Percentiles rank a stretch among this genome's conserved stretches.
Evolutionary conservation across 2,329 filamentous ascomycete genomes (phyloP).

Genomic region (Penicillium sp.): DNA sequence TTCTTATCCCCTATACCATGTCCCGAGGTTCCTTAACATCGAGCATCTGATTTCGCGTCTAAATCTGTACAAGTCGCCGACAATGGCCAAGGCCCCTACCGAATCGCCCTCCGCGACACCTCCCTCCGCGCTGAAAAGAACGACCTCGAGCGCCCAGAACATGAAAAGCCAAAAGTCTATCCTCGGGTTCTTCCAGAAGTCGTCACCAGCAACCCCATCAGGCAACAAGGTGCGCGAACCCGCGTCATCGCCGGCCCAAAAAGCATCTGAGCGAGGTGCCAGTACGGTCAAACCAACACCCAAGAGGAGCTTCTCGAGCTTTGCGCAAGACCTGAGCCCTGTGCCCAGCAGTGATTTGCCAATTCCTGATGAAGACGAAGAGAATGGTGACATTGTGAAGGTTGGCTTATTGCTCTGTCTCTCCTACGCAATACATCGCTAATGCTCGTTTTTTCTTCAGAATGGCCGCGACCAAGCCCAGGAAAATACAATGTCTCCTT

Average conservation of each 20-base stretch:
- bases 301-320: constrained; percentile 40
- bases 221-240: constrained; percentile 30
- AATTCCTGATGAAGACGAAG: constrained; percentile 65
- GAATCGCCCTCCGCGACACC: constrained; percentile 40
- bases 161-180: constrained; percentile 69
- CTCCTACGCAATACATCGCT: not conserved
- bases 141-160: constrained; percentile 42
- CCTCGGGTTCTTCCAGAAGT: constrained; percentile 72
- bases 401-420: constrained; percentile 26
- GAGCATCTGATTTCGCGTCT: not conserved
- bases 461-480: constrained; percentile 42
- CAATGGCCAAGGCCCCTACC: constrained; percentile 40
- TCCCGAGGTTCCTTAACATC: not conserved
- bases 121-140: constrained; percentile 39
- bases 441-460: constrained; percentile 32
- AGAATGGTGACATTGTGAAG: constrained; percentile 34
- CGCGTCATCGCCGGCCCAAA: constrained; percentile 37
- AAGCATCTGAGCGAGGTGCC: constrained; percentile 29
- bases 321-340: constrained; percentile 61
- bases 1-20: not conserved
- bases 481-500: constrained; percentile 65
- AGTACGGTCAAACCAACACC: constrained; percentile 36
- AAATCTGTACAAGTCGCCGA: constrained; percentile 4
- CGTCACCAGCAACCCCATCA: constrained; percentile 47
- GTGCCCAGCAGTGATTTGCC: constrained; percentile 76